Evolutionary conservation across 495 filamentous ascomycete species (phyloP).

Genomic region (Aspergillus saccharolyticus): DNA sequence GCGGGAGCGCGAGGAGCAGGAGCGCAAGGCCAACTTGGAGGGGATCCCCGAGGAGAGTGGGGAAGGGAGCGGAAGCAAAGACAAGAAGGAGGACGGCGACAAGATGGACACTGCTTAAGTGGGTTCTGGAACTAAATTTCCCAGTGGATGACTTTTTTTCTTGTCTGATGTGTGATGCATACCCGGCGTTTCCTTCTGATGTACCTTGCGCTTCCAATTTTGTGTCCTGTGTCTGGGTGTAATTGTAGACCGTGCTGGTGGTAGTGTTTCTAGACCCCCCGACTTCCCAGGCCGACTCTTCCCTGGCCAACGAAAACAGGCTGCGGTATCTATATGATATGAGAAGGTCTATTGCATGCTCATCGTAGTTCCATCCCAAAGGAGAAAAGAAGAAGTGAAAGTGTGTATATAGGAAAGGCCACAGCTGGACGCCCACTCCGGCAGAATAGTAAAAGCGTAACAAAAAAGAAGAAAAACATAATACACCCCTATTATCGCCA

Average conservation of each 20-base stretch:
- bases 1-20: conserved; percentile 67
- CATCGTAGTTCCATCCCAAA: conserved; percentile 4
- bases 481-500: too few species aligned
- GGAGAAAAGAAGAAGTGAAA: not conserved
- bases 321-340: conserved; percentile 1
- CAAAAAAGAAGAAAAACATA: too few species aligned
- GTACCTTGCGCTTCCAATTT: conserved; percentile 9
- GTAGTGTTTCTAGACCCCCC: not conserved
- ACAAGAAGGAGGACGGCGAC: conserved; percentile 64
- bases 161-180: conserved; percentile 35
- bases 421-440: too few species aligned
- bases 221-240: conserved; percentile 10
- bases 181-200: conserved; percentile 38
- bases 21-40: conserved; percentile 65
- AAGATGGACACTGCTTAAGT: conserved; percentile 64
- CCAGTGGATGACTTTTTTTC: conserved; percentile 3
- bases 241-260: conserved; percentile 24
- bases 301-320: conserved; percentile 10
- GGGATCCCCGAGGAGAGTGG: conserved; percentile 75
- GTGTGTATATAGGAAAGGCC: too few species aligned
- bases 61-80: conserved; percentile 59
- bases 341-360: conserved; percentile 1
- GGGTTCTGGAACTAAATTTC: conserved; percentile 6
- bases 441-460: not conserved
- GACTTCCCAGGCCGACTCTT: too few species aligned